Percentiles rank a stretch among this genome's conserved stretches.
These are phyloP conservation scores for Willaertia magna DNA, from an alignment of 208 protist genomes.

Conservation along the genomic window DNA sequence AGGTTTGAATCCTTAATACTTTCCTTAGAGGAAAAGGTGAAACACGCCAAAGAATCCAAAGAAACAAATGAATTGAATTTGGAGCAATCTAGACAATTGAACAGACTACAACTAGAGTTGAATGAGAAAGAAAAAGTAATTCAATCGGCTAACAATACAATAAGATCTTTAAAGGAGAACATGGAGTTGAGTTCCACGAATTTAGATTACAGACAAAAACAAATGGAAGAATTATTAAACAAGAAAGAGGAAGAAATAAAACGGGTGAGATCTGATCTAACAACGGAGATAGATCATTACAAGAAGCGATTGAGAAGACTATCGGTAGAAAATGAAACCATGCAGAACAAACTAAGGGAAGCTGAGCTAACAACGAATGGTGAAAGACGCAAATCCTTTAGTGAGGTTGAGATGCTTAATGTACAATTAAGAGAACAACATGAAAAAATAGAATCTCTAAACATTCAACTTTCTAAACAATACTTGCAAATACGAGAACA, in stretches of 20 bases:
- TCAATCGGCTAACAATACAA: not conserved
- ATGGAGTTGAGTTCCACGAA: not conserved
- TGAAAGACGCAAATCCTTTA: not conserved
- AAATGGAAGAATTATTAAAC: not conserved
- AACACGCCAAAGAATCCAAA: not conserved
- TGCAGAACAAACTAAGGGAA: too few relatives aligned
- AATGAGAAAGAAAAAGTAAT: not conserved
- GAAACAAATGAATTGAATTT: not conserved
- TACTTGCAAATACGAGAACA: not conserved
- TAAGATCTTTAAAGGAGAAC: not conserved
- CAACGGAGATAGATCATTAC: not conserved
- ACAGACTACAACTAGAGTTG: not conserved
- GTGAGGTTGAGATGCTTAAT: not conserved
- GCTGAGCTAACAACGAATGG: too few relatives aligned
- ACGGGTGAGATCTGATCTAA: not conserved
- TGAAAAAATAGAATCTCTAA: not conserved
- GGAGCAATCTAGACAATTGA: not conserved
- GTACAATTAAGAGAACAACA: not conserved
- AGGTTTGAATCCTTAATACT: not conserved
- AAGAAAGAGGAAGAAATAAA: not conserved
- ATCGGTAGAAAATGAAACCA: not conserved
- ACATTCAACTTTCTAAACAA: not conserved
- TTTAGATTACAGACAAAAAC: not conserved
- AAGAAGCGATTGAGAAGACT: not conserved
- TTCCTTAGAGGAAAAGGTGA: not conserved